Conservation (phyloP, 2,329 filamentous ascomycete genomes). For the Sordariomycetes sp. region DNA sequence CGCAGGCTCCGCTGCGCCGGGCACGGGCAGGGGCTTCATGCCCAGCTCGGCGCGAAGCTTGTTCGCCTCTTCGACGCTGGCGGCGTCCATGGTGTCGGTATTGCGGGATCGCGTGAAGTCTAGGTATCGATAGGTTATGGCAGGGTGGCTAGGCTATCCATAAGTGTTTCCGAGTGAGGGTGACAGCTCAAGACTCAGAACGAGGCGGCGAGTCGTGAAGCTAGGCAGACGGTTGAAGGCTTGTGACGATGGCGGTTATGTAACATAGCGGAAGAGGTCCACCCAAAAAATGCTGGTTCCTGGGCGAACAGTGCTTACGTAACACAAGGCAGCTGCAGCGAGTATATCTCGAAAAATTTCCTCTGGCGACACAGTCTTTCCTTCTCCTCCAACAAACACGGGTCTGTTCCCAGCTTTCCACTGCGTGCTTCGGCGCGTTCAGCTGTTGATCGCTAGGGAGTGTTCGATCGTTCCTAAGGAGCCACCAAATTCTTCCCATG, state of each 20-base stretch:
- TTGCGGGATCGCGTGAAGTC: neutral
- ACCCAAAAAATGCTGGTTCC: neutral
- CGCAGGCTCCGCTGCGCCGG: conserved; percentile 43
- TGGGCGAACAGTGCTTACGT: neutral
- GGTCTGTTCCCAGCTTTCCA: conserved; percentile 83
- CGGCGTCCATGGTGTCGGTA: conserved; percentile 44
- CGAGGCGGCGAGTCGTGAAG: neutral
- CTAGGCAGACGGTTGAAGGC: neutral
- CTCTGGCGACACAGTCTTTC: conserved; percentile 12
- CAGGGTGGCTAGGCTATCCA: neutral
- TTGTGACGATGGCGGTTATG: neutral
- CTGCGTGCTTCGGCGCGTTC: conserved; percentile 30
- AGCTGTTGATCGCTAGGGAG: conserved; percentile 67
- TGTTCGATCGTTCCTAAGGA: conserved; percentile 75
- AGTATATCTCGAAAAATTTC: conserved; percentile 2
- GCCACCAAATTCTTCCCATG: conserved; percentile 58
- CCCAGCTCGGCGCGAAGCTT: conserved; percentile 82
- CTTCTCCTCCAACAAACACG: conserved; percentile 37
- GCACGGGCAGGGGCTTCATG: conserved; percentile 79
- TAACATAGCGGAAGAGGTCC: neutral
- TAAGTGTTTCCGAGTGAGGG: neutral
- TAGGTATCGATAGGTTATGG: neutral
- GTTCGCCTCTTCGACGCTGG: conserved; percentile 88
- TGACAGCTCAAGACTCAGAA: neutral
- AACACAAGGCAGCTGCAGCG: neutral